Evolutionary conservation across 345 rosid species (phyloP).

Genomic region (Corchorus olitorius): DNA sequence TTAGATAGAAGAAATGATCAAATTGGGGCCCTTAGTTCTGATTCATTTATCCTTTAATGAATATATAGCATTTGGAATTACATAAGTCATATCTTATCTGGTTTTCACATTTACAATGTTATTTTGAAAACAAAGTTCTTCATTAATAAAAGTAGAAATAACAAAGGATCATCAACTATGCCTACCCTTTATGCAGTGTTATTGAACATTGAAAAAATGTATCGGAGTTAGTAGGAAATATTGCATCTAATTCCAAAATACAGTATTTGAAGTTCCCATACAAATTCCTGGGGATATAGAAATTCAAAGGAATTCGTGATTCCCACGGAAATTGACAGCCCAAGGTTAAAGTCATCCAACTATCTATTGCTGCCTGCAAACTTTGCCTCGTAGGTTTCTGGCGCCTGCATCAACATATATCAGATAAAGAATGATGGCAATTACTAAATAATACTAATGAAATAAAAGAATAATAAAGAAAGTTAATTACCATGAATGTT

Average conservation of each 20-base stretch:
- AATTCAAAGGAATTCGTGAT: background rate
- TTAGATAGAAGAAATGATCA: too few relatives aligned
- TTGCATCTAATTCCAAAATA: background rate
- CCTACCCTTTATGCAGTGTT: background rate
- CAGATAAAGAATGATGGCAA: background rate
- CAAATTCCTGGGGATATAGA: background rate
- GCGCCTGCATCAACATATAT: background rate
- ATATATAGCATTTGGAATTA: too few relatives aligned
- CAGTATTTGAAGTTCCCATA: background rate
- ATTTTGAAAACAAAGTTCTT: background rate
- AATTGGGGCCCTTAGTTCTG: too few relatives aligned
- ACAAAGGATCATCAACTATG: background rate
- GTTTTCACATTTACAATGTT: background rate
- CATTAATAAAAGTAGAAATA: background rate
- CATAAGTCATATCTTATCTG: background rate
- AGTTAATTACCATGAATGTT: slow-evolving; percentile 62
- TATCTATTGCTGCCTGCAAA: slow-evolving; percentile 11
- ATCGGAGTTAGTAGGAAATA: background rate
- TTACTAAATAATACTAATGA: background rate
- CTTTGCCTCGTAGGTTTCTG: slow-evolving; percentile 15
- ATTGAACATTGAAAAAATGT: background rate
- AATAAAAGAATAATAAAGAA: background rate
- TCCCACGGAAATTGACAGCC: background rate
- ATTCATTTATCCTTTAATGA: too few relatives aligned
- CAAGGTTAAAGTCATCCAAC: background rate